phyloP scores from a whole-genome alignment of 768 basidiomycete genomes.

The Clitopilus passeckerianus region DNA sequence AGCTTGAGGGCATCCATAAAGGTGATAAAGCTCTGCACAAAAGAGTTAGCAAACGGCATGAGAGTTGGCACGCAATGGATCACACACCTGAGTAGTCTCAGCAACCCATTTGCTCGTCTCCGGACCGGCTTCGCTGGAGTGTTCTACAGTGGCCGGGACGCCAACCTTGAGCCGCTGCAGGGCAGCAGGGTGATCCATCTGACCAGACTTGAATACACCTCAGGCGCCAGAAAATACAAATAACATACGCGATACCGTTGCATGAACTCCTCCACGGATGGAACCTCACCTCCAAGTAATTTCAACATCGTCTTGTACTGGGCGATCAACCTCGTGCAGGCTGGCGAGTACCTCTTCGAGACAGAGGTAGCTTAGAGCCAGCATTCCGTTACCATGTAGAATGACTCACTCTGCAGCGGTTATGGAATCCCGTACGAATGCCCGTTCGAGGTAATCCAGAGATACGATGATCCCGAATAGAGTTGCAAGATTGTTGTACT shows the following conservation, averaged over 20 bases:
- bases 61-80: not conserved
- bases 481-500: slow-evolving; percentile 81
- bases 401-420: slow-evolving; percentile 80
- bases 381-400: not conserved
- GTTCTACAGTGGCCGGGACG: slow-evolving; percentile 95
- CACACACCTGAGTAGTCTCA: slow-evolving; percentile 92
- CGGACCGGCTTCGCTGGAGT: slow-evolving; percentile 86
- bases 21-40: slow-evolving; percentile 89
- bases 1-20: slow-evolving; percentile 98
- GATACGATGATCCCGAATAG: slow-evolving; percentile 89
- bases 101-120: slow-evolving; percentile 98
- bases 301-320: slow-evolving; percentile 98
- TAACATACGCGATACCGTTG: slow-evolving; percentile 67
- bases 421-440: slow-evolving; percentile 92
- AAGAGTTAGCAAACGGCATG: not conserved
- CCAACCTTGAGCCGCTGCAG: slow-evolving; percentile 87
- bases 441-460: slow-evolving; percentile 92
- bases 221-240: not conserved
- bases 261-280: slow-evolving; percentile 89
- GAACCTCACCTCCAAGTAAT: slow-evolving; percentile 86
- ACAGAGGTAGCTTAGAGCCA: slow-evolving; percentile 16
- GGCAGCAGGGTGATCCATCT: slow-evolving; percentile 95
- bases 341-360: slow-evolving; percentile 87
- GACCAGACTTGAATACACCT: not conserved
- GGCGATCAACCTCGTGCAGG: slow-evolving; percentile 88